phyloP scores from a whole-genome alignment of 2,329 filamentous ascomycete genomes.

The Ceratocystis smalleyi region DNA sequence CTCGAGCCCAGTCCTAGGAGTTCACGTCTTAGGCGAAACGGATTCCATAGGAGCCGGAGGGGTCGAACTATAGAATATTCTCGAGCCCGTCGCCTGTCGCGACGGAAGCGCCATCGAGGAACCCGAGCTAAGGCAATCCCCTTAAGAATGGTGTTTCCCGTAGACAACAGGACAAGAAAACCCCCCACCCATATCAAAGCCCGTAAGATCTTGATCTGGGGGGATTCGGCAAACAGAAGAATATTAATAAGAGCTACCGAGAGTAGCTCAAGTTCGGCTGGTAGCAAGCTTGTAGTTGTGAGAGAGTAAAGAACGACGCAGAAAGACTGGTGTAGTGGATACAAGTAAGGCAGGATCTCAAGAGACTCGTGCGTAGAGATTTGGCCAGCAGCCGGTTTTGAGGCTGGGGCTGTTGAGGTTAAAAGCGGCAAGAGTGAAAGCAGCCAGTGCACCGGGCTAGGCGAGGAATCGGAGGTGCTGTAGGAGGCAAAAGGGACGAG shows the following conservation, averaged over 20 bases:
- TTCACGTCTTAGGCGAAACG: constrained; percentile 13
- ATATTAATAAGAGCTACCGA: constrained; percentile 72
- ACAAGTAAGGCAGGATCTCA: constrained; percentile 31
- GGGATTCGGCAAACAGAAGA: constrained; percentile 58
- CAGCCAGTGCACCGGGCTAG: constrained; percentile 54
- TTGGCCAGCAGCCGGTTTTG: neutral
- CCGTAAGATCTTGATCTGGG: constrained; percentile 74
- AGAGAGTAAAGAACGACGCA: constrained; percentile 60
- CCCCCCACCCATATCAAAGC: constrained; percentile 76
- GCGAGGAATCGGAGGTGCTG: neutral
- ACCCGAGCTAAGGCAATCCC: constrained; percentile 74
- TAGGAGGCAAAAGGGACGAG: constrained; percentile 44
- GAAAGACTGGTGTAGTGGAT: constrained; percentile 68
- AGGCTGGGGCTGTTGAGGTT: constrained; percentile 19
- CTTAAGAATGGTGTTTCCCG: constrained; percentile 62
- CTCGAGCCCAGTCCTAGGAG: constrained; percentile 19
- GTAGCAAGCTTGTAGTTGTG: constrained; percentile 74
- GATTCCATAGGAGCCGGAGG: constrained; percentile 7
- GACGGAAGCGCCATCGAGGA: constrained; percentile 76
- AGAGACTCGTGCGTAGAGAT: neutral
- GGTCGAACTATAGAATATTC: neutral
- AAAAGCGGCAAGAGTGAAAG: constrained; percentile 54
- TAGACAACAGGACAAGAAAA: constrained; percentile 55
- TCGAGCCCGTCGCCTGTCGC: constrained; percentile 24
- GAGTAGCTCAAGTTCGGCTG: constrained; percentile 75